A percentile compares a stretch with the other conserved stretches of the same genome.
Evolutionary conservation across 2,329 filamentous ascomycete species (phyloP).

Genomic region (Remersonia thermophila): DNA sequence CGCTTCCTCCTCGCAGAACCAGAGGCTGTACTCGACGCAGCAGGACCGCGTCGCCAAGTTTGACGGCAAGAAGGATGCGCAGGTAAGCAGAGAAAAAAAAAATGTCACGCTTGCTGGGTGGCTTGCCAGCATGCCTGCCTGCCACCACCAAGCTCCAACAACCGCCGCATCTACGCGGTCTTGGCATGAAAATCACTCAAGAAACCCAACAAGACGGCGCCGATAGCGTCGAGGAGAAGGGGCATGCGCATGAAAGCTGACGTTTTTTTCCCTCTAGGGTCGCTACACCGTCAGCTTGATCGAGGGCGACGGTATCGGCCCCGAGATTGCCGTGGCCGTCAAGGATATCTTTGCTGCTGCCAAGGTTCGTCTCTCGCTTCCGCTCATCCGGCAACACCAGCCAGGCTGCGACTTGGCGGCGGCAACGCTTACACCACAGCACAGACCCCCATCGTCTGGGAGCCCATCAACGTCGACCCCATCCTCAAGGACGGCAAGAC

Average conservation of each 20-base stretch:
- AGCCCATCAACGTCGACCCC: conserved; percentile 91
- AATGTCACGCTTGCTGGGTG: too few species aligned
- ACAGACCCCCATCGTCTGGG: conserved; percentile 88
- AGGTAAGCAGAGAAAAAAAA: conserved; percentile 47
- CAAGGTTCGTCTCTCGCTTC: conserved; percentile 47
- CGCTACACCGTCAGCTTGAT: conserved; percentile 95
- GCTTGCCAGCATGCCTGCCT: too few species aligned
- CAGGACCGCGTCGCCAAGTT: conserved; percentile 79
- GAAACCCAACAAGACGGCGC: conserved; percentile 4
- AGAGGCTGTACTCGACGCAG: conserved; percentile 49
- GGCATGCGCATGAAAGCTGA: too few species aligned
- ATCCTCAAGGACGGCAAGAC: conserved; percentile 91
- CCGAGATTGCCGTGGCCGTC: conserved; percentile 93
- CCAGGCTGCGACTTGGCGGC: too few species aligned
- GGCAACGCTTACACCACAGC: conserved; percentile 7
- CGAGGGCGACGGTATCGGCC: conserved; percentile 97
- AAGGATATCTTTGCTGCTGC: conserved; percentile 98
- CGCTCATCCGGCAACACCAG: conserved; percentile 20
- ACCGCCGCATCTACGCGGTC: conserved; percentile 1
- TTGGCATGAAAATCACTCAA: conserved; percentile 16
- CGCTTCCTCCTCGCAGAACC: conserved; percentile 27
- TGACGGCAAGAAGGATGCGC: conserved; percentile 75
- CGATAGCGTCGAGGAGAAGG: conserved; percentile 1
- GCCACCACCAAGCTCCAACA: conserved; percentile 6
- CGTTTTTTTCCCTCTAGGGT: conserved; percentile 46